phyloP scores from a whole-genome alignment of 257 asterid species.

The Solanum bukasovii region DNA sequence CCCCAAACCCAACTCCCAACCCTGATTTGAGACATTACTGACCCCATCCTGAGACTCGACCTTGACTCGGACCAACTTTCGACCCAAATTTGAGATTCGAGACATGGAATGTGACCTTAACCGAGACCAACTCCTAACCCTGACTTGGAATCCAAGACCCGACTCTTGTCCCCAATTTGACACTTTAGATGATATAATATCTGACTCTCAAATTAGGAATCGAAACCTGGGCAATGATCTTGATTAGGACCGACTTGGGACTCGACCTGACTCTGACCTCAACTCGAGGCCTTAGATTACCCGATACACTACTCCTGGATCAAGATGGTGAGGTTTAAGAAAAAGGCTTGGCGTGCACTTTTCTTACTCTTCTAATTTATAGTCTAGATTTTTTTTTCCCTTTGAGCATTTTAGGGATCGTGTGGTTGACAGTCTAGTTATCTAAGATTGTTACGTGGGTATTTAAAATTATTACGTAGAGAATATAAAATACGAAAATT shows the following conservation, averaged over 20 bases:
- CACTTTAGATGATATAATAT: not conserved
- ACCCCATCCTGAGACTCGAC: not conserved
- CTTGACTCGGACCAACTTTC: too few relatives aligned
- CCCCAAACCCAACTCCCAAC: not conserved
- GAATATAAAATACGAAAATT: not conserved
- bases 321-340: not conserved
- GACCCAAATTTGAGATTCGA: not conserved
- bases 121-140: not conserved
- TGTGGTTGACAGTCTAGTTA: too few relatives aligned
- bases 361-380: not conserved
- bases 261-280: not conserved
- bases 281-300: not conserved
- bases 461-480: not conserved
- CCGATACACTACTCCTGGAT: not conserved
- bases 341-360: not conserved
- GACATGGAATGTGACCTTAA: too few relatives aligned
- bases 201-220: not conserved
- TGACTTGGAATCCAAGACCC: too few relatives aligned
- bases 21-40: not conserved
- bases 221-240: not conserved
- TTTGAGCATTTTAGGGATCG: not conserved
- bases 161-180: too few relatives aligned
- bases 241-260: not conserved
- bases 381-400: not conserved
- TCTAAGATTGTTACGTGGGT: accelerated